Base-by-base conservation (phyloP, 2,329 filamentous ascomycete genomes). In the Pseudopithomyces chartarum region DNA sequence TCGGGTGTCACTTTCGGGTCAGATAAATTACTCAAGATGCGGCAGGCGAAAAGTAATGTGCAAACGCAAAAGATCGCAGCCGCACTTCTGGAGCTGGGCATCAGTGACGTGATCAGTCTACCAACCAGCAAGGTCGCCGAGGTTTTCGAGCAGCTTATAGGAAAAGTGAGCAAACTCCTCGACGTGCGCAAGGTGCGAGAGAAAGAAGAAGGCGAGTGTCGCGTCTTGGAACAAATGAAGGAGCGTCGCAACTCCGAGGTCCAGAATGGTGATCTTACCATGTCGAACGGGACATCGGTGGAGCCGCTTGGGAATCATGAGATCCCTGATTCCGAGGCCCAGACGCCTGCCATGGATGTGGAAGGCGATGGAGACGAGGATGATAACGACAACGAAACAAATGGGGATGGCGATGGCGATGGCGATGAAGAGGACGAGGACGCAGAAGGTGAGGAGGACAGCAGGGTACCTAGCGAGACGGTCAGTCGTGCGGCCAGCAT, bases 1-100 rank as follows among this genome's bases (percentile, higher is more conserved):
- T 90, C 89, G 8, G 94, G 95, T 6, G 91, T 97, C 34, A 89
- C 91, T 13, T 98, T 98, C 83, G 90, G 94, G 12, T 92, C 92
- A 26, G 90, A 94, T 66, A 89, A 87, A 73, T 85, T 94, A 56
- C 88, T 89, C 64, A 92, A 92, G 75, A 85, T 91, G 22, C 89
- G 92, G 54, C 87, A 87, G 36, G 89, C 89, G 61, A 93, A 93
- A 78, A 89, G 85, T 15, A 86, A 88, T 52, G 85, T 90, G 58
- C 90, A 93, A 71, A 90, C 91, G 63, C 77, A 86, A 58, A 90
- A 90, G 61, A 92, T 95, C 61, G 86, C 83, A 13, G 88, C 89
- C 53, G 87, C 87, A 4, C 84, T 95, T 22, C 82, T 82, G 40
- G 89, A 92, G 73, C 80, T 94, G 6, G 88, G 90, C 40, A 85